Evolutionary conservation across 1,139 yeast genomes (phyloP).

Genomic region (Taphrina pruni): DNA sequence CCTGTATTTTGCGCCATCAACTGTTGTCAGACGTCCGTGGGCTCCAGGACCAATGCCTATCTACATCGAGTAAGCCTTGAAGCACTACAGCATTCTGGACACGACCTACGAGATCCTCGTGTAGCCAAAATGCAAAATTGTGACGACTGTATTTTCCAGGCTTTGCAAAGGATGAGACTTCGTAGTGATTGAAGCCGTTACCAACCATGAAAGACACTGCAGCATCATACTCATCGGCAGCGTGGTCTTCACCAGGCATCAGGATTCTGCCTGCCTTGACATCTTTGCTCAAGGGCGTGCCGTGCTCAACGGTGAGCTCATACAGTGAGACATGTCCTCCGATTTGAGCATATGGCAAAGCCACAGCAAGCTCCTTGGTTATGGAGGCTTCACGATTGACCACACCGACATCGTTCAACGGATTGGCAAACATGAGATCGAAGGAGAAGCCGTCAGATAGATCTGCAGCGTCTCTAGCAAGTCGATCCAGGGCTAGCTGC

Average conservation of each 20-base stretch:
- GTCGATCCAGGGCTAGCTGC: slow-evolving; percentile 21
- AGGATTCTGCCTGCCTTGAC: slow-evolving; percentile 1
- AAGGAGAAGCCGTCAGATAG: slow-evolving; percentile 35
- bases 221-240: slow-evolving; percentile 29
- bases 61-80: not conserved
- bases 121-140: slow-evolving; percentile 38
- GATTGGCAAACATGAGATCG: slow-evolving; percentile 38
- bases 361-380: slow-evolving; percentile 22
- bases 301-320: slow-evolving; percentile 32
- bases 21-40: slow-evolving; percentile 21
- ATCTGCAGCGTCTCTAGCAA: not conserved
- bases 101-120: slow-evolving; percentile 25
- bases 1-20: slow-evolving; percentile 5
- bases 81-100: too few species aligned
- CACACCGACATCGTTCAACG: not conserved
- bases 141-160: slow-evolving; percentile 16
- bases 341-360: slow-evolving; percentile 27
- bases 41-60: slow-evolving; percentile 41
- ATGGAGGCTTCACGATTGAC: not conserved
- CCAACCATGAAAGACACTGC: slow-evolving; percentile 17
- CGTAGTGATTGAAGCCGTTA: slow-evolving; percentile 28
- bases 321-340: slow-evolving; percentile 38
- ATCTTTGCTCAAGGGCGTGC: slow-evolving; percentile 29
- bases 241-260: slow-evolving; percentile 25
- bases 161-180: slow-evolving; percentile 29